Evolutionary conservation across 768 basidiomycete genomes (phyloP).

Genomic region (Hygrophorus pudorinus): DNA sequence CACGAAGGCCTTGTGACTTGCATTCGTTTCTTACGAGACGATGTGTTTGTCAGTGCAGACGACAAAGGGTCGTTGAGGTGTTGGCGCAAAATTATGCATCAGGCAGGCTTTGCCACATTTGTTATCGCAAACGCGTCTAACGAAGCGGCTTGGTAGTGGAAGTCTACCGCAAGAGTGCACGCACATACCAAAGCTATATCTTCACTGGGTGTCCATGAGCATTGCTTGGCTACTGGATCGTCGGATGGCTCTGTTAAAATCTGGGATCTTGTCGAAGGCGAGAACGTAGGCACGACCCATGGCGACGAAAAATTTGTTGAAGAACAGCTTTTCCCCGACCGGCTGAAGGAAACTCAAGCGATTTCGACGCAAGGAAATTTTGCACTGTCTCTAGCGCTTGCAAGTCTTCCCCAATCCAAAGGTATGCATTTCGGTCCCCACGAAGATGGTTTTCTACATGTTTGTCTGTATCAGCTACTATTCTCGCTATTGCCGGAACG

Average conservation of each 20-base stretch:
- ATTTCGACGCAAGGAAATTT: constrained; percentile 60
- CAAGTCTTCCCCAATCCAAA: constrained; percentile 54
- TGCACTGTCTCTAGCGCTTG: constrained; percentile 60
- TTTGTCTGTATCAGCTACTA: constrained; percentile 28
- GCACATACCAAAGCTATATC: constrained; percentile 69
- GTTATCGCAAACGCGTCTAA: constrained; percentile 11
- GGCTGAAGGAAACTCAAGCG: constrained; percentile 39
- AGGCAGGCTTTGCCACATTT: constrained; percentile 22
- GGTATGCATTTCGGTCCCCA: constrained; percentile 28
- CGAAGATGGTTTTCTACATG: constrained; percentile 5
- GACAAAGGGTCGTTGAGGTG: constrained; percentile 55
- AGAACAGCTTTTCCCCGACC: constrained; percentile 18
- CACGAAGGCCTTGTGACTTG: constrained; percentile 70
- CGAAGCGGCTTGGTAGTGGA: constrained; percentile 44
- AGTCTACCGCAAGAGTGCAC: constrained; percentile 25
- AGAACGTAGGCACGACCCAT: constrained; percentile 20
- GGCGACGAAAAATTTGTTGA: background rate
- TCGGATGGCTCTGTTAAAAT: constrained; percentile 76
- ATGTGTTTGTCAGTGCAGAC: constrained; percentile 61
- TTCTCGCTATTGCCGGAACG: constrained; percentile 82
- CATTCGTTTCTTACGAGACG: constrained; percentile 51
- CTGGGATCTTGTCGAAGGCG: constrained; percentile 39
- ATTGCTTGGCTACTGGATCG: constrained; percentile 61
- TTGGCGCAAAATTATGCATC: constrained; percentile 43
- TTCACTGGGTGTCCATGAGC: constrained; percentile 42